Percentiles rank a stretch among this genome's conserved stretches.
Evolutionary conservation across 2,329 filamentous ascomycete genomes (phyloP).

Genomic region (Ophiosphaerella narmari): DNA sequence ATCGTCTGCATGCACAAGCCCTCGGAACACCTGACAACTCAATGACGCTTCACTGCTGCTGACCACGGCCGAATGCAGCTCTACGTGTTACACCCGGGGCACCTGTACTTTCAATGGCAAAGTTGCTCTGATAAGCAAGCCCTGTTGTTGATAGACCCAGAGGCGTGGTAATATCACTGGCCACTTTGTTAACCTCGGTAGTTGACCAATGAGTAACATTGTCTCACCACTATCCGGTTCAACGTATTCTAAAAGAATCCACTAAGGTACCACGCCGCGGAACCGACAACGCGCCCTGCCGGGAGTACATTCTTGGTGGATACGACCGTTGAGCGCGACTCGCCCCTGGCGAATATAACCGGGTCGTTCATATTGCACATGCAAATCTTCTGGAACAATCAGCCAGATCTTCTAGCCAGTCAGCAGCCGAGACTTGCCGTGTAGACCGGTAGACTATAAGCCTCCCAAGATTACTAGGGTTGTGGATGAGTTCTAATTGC

Average conservation of each 20-base stretch:
- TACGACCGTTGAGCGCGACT: conserved; percentile 14
- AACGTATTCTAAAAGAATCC: conserved; percentile 11
- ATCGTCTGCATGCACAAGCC: conserved; percentile 14
- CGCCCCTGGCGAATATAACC: conserved; percentile 25
- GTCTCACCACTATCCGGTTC: conserved; percentile 9
- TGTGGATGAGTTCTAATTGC: conserved; percentile 17
- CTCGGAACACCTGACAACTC: conserved; percentile 15
- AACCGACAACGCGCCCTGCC: conserved; percentile 31
- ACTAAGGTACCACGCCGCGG: conserved; percentile 28
- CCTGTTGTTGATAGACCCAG: conserved; percentile 30
- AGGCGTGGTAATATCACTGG: conserved; percentile 26
- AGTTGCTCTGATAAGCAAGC: conserved; percentile 41
- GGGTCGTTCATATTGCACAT: conserved; percentile 26
- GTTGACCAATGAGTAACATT: conserved; percentile 17
- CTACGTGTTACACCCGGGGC: conserved; percentile 10
- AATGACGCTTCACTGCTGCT: conserved; percentile 8
- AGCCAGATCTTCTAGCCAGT: conserved; percentile 26
- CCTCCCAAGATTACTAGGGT: conserved; percentile 20
- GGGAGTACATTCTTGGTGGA: conserved; percentile 19
- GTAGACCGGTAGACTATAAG: conserved; percentile 8
- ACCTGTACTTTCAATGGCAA: conserved; percentile 19
- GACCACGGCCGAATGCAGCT: conserved; percentile 15
- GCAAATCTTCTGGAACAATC: conserved; percentile 21
- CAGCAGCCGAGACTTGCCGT: conserved; percentile 11
- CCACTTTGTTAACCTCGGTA: conserved; percentile 34